A percentile compares a stretch with the other conserved stretches of the same genome.
Conservation (phyloP, 106 monocot genomes). For the Cymbidium sinense region DNA sequence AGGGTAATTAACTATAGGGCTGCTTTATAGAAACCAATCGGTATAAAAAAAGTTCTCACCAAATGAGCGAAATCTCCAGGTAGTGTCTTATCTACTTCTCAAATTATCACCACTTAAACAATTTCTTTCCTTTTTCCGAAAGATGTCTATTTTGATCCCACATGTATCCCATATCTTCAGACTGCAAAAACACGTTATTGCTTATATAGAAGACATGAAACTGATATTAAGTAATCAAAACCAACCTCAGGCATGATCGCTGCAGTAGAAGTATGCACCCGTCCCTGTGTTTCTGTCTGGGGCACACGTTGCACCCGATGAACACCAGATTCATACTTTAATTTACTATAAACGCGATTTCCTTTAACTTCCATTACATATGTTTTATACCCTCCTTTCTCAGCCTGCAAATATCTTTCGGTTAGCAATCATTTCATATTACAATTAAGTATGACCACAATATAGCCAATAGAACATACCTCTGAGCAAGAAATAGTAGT, state of each 20-base stretch:
- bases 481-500: conserved; percentile 76
- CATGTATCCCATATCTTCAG: too few relatives aligned
- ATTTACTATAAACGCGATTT: conserved; percentile 78
- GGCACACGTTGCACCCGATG: conserved; percentile 98
- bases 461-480: conserved; percentile 26
- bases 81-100: too few relatives aligned
- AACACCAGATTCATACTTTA: conserved; percentile 94
- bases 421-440: conserved; percentile 16
- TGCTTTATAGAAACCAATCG: too few relatives aligned
- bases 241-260: conserved; percentile 96
- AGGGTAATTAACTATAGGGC: too few relatives aligned
- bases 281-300: conserved; percentile 88
- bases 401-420: conserved; percentile 46
- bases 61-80: too few relatives aligned
- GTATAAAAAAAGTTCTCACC: too few relatives aligned
- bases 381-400: conserved; percentile 95
- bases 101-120: too few relatives aligned
- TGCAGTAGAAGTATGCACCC: conserved; percentile 94
- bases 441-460: neutral
- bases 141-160: too few relatives aligned
- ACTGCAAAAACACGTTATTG: too few relatives aligned
- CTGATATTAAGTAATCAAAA: neutral
- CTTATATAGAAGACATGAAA: too few relatives aligned
- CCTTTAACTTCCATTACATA: conserved; percentile 96
- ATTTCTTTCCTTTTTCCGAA: too few relatives aligned